Evolutionary conservation across 208 protist species (phyloP), one percentile per base, ranked within the genome.

Genomic region (Wallacemonas sp.): DNA sequence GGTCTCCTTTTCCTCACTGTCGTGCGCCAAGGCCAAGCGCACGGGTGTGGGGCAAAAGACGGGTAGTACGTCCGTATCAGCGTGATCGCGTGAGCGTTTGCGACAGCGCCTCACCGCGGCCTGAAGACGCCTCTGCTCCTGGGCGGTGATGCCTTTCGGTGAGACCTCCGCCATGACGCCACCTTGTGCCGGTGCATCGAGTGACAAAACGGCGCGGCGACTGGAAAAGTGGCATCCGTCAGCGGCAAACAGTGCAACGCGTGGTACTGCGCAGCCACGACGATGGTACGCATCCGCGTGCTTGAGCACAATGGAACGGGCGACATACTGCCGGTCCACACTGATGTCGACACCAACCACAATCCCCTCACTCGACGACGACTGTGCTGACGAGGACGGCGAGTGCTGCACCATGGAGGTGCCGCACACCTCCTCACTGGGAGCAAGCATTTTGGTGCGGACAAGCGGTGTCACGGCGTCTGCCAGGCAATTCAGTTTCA

Each of bases 261-360:
- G 47, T 1, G 68, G 65, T 3, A 39, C 21, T 24, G 32, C 14
- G 17, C 23, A 21, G 16, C 26, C 41, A 55, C 27, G 47, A 39
- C 41, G 47, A 24, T 16, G 23, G 41, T 66, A 74, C 0, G 17
- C 33, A n/a, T 26, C 9, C 12, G 30, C 27, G 41, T 90, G 79
- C 55, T 81, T 80, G 32, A 66, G 65, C 17, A 92, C 44, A 3
- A 83, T 62, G 1, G 86, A 70, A 1, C 86, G 79, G 1, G 80
- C 57, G 29, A 69, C 64, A 64, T 80, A 92, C 11, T 95, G 64
- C 11, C 91, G 80, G 8, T 81, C 32, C 9, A 91, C 21, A 43
- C 44, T 87, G 33, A 90, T 69, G 58, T 96, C 92, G 24, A 93
- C 81, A 11, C 92, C 92, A 1, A 92, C 75, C 1, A 74, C 88